Base-by-base conservation (phyloP, 192 early-diverging fungal genomes). In the Piromyces finnis region DNA sequence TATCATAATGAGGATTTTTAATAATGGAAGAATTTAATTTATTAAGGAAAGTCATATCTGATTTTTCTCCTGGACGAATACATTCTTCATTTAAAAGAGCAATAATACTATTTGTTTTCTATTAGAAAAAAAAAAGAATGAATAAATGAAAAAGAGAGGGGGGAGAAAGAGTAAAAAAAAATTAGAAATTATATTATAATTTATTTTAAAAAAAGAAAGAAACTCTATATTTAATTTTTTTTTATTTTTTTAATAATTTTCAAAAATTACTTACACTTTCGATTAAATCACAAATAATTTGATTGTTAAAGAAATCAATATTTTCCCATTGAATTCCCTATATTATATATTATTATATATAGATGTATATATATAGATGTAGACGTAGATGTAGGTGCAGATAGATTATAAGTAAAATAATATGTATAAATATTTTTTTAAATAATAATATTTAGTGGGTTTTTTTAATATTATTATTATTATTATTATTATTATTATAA, bases 231-330 rank as follows among this genome's bases (percentile, higher is more conserved):
- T 35, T 35, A 35, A 35, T 7, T 35, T 7, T 96, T 96, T 37
- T 96, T 96, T 68, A 92, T 91, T 35, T 35, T 35, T 7, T 3
- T 7, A 35, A 35, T 51, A 51, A 22, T 5, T 14, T 51, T 14
- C 17, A 51, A 51, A 51, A 22, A 51, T 14, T 22, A 22, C 41
- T 51, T 4, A 51, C 41, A 22, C 93, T 95, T 85, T 99, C 97
- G 79, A 99, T 99, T 79, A 99, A 86, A 81, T 99, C 97, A 81
- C 97, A 97, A 32, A 99, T 97, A 39, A 98, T 88, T 87, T 97
- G 97, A 18, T 99, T 99, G 88, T 99, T 98, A 87, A 99, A 99
- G 84, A 95, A 99, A 80, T 96, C 93, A 82, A 99, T 98, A n/a
- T 95, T 96, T n/a, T 94, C 96, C 97, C 97, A 99, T 82, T 96